Evolutionary conservation across 2,329 filamentous ascomycete genomes (phyloP).

Genomic region (Hypomyces perniciosus): DNA sequence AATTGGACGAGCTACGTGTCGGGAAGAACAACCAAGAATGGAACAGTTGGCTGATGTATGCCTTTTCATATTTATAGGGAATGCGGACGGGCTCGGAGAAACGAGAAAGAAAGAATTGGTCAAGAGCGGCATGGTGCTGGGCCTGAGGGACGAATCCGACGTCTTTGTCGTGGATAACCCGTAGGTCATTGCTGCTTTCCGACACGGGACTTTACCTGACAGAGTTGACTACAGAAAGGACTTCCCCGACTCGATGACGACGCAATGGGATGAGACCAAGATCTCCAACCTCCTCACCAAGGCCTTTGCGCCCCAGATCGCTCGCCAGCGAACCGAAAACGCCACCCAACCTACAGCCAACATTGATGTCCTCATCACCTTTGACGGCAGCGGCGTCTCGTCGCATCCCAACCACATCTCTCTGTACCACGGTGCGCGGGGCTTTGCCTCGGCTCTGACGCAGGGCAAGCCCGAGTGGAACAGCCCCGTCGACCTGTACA

Average conservation of each 20-base stretch:
- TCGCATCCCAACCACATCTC: constrained; percentile 91
- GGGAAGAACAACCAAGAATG: background rate
- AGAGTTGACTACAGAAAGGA: constrained; percentile 33
- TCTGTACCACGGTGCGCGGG: constrained; percentile 72
- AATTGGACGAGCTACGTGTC: background rate
- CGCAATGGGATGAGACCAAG: constrained; percentile 64
- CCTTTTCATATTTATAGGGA: constrained; percentile 41
- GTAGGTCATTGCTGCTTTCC: constrained; percentile 34
- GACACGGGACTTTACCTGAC: no score
- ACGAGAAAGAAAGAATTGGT: constrained; percentile 77
- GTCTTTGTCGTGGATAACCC: constrained; percentile 79
- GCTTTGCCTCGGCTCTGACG: constrained; percentile 64
- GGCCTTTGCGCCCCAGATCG: constrained; percentile 65
- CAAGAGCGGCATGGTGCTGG: constrained; percentile 71
- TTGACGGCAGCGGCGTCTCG: constrained; percentile 77
- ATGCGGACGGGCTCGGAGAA: constrained; percentile 82
- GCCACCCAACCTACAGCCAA: constrained; percentile 37
- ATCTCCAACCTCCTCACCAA: constrained; percentile 65
- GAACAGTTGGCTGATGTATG: constrained; percentile 15
- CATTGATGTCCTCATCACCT: constrained; percentile 84
- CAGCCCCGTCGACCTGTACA: constrained; percentile 78
- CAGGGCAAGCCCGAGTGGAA: constrained; percentile 57
- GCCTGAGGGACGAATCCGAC: constrained; percentile 67
- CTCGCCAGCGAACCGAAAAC: constrained; percentile 28
- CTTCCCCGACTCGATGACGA: constrained; percentile 87